phyloP scores from a whole-genome alignment of 495 filamentous ascomycete species.

The Trichoderma erinaceum region DNA sequence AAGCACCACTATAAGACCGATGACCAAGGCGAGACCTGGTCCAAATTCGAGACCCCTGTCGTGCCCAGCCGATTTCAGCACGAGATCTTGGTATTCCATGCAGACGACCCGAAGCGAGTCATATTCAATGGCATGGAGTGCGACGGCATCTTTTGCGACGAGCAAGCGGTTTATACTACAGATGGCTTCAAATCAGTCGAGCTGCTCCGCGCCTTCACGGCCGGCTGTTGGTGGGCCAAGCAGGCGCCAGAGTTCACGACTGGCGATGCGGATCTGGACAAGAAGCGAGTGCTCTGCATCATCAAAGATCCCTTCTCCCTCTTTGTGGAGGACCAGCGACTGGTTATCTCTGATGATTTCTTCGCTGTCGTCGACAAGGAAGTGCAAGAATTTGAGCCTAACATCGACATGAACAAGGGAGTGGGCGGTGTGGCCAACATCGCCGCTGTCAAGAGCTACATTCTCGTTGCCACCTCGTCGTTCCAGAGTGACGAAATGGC shows the following conservation, averaged over 20 bases:
- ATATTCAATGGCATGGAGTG: slow-evolving; percentile 74
- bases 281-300: slow-evolving; percentile 72
- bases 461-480: slow-evolving; percentile 76
- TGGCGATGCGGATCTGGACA: slow-evolving; percentile 49
- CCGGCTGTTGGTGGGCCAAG: slow-evolving; percentile 78
- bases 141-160: slow-evolving; percentile 46
- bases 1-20: slow-evolving; percentile 70
- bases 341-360: slow-evolving; percentile 73
- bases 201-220: slow-evolving; percentile 54
- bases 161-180: slow-evolving; percentile 67
- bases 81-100: slow-evolving; percentile 67
- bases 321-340: slow-evolving; percentile 58
- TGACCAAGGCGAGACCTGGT: slow-evolving; percentile 76
- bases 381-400: slow-evolving; percentile 59
- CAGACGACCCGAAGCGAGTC: slow-evolving; percentile 70
- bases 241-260: slow-evolving; percentile 66
- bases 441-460: slow-evolving; percentile 72
- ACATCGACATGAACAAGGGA: slow-evolving; percentile 62
- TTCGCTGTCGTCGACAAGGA: slow-evolving; percentile 51
- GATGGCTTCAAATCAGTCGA: slow-evolving; percentile 71
- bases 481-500: slow-evolving; percentile 81
- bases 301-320: slow-evolving; percentile 56
- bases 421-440: slow-evolving; percentile 71
- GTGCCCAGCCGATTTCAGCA: slow-evolving; percentile 37
- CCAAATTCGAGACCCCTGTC: slow-evolving; percentile 55